These are phyloP conservation scores for Tubosaeta sp. DNA, from an alignment of 768 basidiomycete species.

Conservation along the genomic window DNA sequence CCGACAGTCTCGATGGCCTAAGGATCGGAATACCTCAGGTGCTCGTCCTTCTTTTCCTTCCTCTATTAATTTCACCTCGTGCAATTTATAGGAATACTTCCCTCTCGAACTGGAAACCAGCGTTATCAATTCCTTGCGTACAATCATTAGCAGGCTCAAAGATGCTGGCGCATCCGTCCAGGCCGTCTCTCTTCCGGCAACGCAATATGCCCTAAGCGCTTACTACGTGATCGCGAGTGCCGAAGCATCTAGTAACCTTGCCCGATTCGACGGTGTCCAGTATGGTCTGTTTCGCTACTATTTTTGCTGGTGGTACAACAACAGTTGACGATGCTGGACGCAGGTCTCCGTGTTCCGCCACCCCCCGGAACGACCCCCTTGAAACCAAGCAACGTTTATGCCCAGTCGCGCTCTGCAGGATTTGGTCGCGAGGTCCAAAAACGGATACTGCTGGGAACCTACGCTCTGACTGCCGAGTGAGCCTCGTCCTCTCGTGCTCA, in stretches of 20 bases:
- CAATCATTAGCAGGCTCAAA: conserved; percentile 39
- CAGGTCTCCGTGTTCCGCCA: conserved; percentile 51
- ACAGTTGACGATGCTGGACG: background rate
- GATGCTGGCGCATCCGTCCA: conserved; percentile 60
- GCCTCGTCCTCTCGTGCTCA: conserved; percentile 21
- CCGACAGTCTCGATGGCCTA: conserved; percentile 43
- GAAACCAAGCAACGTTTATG: conserved; percentile 56
- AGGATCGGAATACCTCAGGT: conserved; percentile 77
- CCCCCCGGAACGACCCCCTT: conserved; percentile 39
- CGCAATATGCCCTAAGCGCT: conserved; percentile 74
- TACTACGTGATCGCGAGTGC: conserved; percentile 97
- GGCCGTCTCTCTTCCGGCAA: conserved; percentile 69
- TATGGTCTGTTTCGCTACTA: conserved; percentile 52
- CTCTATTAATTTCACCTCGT: background rate
- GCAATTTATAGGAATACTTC: conserved; percentile 63
- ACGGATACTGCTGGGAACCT: conserved; percentile 85
- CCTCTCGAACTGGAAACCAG: conserved; percentile 55
- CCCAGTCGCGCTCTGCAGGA: conserved; percentile 58
- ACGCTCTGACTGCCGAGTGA: conserved; percentile 88
- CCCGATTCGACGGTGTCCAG: conserved; percentile 82
- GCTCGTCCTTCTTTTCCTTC: conserved; percentile 6
- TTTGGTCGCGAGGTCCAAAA: conserved; percentile 86
- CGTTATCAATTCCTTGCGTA: conserved; percentile 44
- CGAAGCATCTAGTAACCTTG: conserved; percentile 90
- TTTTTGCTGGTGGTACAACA: background rate